phyloP scores from a whole-genome alignment of 2,329 filamentous ascomycete species.

The Pestalotiopsis sp. region DNA sequence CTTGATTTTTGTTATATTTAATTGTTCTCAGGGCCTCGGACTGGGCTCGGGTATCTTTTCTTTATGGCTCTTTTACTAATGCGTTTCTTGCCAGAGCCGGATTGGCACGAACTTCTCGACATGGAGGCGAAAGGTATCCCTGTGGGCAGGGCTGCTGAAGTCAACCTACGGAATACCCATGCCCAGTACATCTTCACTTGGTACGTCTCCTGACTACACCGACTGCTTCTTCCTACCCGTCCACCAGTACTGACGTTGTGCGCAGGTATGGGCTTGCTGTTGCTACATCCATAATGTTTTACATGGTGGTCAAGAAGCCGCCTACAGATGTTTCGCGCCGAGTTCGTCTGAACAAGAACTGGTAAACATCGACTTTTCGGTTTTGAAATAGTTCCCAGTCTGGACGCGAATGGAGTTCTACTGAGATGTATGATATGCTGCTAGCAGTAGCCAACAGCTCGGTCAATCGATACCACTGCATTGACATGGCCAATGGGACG shows the following conservation, averaged over 20 bases:
- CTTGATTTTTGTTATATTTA: background rate
- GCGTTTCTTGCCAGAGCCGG: conserved; percentile 58
- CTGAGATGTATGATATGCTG: background rate
- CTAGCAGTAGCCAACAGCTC: background rate
- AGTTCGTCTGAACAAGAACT: conserved; percentile 74
- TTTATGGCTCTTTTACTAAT: conserved; percentile 13
- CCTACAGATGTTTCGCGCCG: conserved; percentile 70
- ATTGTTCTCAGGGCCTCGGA: background rate
- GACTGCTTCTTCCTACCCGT: background rate
- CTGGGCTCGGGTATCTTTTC: conserved; percentile 14
- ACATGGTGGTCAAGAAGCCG: conserved; percentile 90
- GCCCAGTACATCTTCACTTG: conserved; percentile 99
- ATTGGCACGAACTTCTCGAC: conserved; percentile 74
- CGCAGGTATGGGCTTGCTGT: conserved; percentile 79
- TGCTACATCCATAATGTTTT: conserved; percentile 93
- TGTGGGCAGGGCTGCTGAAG: conserved; percentile 83
- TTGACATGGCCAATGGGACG: background rate
- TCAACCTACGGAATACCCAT: conserved; percentile 95
- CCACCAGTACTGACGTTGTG: conserved; percentile 14
- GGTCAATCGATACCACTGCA: background rate
- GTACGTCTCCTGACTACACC: conserved; percentile 52
- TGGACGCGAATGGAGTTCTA: background rate
- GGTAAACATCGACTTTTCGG: conserved; percentile 46
- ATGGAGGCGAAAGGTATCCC: conserved; percentile 81
- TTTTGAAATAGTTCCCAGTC: background rate